Base-by-base conservation (phyloP, 805 yeast species). In the Lachancea nothofagi region DNA sequence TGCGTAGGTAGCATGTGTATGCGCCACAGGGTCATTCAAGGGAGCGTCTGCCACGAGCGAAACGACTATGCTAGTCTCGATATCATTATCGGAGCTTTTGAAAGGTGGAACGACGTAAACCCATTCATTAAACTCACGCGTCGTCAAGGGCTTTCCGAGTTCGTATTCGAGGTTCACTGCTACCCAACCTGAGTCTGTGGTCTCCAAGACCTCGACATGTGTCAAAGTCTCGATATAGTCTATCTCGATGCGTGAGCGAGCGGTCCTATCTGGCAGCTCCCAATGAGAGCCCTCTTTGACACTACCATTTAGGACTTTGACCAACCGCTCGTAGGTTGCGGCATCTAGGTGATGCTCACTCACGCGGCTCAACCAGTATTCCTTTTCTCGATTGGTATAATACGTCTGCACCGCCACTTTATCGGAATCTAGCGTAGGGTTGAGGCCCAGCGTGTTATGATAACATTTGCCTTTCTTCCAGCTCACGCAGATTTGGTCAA, bases 101-200 rank as follows among this genome's bases (percentile, higher is more conserved):
- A 42, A 45, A 10, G 61, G 65, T 8, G 47, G 49, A 13, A 55
- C 43, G 7, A 63, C 53, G 43, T 64, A 54, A 15, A 60, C 57
- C 59, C 59, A 62, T 32, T 64, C 64, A 43, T 58, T 57, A 47
- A 67, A 67, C 33, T 62, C 67, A 28, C 72, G 48, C 1, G 65
- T 59, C 4, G 55, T 51, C 24, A 66, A 46, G 4, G 68, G 62
- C 9, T 59, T 55, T 4, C 68, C 67, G 17, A 67, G 45, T 26
- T 64, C 62, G 46, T 67, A 67, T 35, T 57, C 53, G n/a, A 62
- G 52, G 39, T 56, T 51, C 17, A 61, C 59, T 3, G 54, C 45
- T 1, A 54, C 56, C 65, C 66, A 64, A 15, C 54, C 54, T 17
- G 42, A 20, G 1, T 40, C 41, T 7, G 41, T 55, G 22, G 44